Evolutionary conservation across 805 yeast species (phyloP).

Genomic region (Blastobotrys attinorum): DNA sequence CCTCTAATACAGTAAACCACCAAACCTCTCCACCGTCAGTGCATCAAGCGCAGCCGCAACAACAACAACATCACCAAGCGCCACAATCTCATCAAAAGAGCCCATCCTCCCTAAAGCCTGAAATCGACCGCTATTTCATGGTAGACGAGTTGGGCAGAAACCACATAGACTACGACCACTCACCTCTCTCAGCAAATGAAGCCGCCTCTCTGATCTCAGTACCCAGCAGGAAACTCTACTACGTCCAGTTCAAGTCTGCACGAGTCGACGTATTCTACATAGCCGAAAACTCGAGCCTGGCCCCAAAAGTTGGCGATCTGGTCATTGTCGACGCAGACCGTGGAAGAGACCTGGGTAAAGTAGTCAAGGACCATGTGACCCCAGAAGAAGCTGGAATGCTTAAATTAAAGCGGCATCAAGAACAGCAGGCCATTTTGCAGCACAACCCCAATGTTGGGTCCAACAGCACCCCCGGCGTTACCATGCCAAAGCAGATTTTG

Average conservation of each 20-base stretch:
- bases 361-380: constrained; percentile 49
- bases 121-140: constrained; percentile 13
- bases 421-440: constrained; percentile 58
- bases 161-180: constrained; percentile 1
- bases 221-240: constrained; percentile 36
- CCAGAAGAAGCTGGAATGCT: constrained; percentile 60
- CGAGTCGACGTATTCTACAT: constrained; percentile 70
- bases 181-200: constrained; percentile 1
- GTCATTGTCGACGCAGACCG: constrained; percentile 82
- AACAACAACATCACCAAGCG: neutral
- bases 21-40: constrained; percentile 5
- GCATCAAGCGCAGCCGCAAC: neutral
- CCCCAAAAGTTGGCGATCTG: constrained; percentile 48
- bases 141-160: constrained; percentile 17
- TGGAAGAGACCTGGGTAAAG: constrained; percentile 68
- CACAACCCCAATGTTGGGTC: constrained; percentile 29
- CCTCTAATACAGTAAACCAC: no score
- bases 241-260: constrained; percentile 73
- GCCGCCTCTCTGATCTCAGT: constrained; percentile 15
- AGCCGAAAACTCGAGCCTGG: constrained; percentile 34
- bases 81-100: neutral
- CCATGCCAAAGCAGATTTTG: constrained; percentile 61
- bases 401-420: constrained; percentile 58
- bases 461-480: constrained; percentile 37
- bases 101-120: no score